Conservation (phyloP, 257 asterid genomes). For the Lycium ferocissimum region DNA sequence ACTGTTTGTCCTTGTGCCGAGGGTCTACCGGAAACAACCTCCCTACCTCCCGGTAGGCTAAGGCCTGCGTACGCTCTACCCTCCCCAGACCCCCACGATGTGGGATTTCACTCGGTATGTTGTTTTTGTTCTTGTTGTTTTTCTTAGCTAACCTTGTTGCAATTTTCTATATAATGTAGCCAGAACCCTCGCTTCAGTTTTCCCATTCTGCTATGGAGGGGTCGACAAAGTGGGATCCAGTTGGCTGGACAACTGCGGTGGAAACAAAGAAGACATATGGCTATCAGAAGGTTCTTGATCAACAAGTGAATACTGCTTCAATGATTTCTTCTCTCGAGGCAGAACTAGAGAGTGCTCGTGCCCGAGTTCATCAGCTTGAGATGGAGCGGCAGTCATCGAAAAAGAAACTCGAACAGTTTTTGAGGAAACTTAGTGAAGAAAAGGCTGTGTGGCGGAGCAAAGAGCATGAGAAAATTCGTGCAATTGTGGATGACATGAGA, state of each 20-base stretch:
- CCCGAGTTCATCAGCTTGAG: slow-evolving; percentile 62
- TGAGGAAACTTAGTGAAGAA: slow-evolving; percentile 68
- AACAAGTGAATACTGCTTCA: slow-evolving; percentile 44
- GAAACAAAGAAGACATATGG: slow-evolving; percentile 43
- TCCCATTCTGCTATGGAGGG: slow-evolving; percentile 67
- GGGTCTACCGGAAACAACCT: too few species aligned
- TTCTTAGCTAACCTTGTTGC: not conserved
- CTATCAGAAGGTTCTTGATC: slow-evolving; percentile 42
- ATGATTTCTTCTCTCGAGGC: slow-evolving; percentile 56
- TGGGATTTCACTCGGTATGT: too few species aligned
- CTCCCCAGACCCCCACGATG: too few species aligned
- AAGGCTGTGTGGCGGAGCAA: slow-evolving; percentile 66
- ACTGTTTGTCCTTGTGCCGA: too few species aligned
- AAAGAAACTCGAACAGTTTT: slow-evolving; percentile 70
- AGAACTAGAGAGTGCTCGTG: slow-evolving; percentile 64
- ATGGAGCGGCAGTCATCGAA: slow-evolving; percentile 58
- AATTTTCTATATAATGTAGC: slow-evolving; percentile 40
- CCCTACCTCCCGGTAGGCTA: too few species aligned
- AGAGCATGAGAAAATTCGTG: slow-evolving; percentile 72
- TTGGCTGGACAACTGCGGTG: slow-evolving; percentile 43
- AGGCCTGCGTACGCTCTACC: too few species aligned
- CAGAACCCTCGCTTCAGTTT: slow-evolving; percentile 47
- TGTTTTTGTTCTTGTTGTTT: too few species aligned
- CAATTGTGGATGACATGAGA: slow-evolving; percentile 60
- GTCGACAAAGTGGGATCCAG: slow-evolving; percentile 74